A percentile compares a stretch with the other conserved stretches of the same genome.
Evolutionary conservation across 2,329 filamentous ascomycete species (phyloP).

Genomic region (Exophiala xenobiotica): DNA sequence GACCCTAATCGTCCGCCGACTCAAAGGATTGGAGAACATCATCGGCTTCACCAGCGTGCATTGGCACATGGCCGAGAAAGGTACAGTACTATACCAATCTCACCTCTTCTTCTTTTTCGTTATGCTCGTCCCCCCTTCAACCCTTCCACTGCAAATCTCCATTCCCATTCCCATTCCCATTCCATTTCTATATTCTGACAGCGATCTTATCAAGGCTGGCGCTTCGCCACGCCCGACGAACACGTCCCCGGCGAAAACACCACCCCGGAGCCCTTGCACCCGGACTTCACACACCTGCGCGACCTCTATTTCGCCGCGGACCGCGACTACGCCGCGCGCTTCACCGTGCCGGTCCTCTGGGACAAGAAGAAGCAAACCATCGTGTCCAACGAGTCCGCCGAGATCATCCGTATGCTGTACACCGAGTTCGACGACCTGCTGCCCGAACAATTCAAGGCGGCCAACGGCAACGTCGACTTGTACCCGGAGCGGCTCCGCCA

Average conservation of each 20-base stretch:
- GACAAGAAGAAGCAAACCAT: slow-evolving; percentile 69
- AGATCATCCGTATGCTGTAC: slow-evolving; percentile 90
- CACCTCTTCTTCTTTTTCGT: not conserved
- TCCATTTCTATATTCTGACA: no score
- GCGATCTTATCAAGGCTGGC: no score
- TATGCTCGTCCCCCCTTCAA: no score
- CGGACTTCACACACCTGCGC: slow-evolving; percentile 68
- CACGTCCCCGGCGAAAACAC: slow-evolving; percentile 56
- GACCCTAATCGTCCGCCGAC: slow-evolving; percentile 78
- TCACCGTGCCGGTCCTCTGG: slow-evolving; percentile 82
- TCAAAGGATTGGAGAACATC: slow-evolving; percentile 89
- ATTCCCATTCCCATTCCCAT: no score
- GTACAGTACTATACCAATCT: slow-evolving; percentile 40
- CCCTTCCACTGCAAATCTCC: no score
- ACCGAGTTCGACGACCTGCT: slow-evolving; percentile 74
- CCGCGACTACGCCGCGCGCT: slow-evolving; percentile 71
- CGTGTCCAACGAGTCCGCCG: slow-evolving; percentile 85
- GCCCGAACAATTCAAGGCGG: slow-evolving; percentile 51
- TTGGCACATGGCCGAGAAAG: slow-evolving; percentile 77
- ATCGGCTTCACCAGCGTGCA: slow-evolving; percentile 80
- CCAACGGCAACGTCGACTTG: slow-evolving; percentile 60
- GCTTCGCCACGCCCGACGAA: slow-evolving; percentile 69
- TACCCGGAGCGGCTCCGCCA: slow-evolving; percentile 64
- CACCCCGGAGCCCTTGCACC: slow-evolving; percentile 59
- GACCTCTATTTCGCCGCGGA: slow-evolving; percentile 78